Base-by-base conservation (phyloP, 495 filamentous ascomycete species). In the Clavariopsis aquatica region DNA sequence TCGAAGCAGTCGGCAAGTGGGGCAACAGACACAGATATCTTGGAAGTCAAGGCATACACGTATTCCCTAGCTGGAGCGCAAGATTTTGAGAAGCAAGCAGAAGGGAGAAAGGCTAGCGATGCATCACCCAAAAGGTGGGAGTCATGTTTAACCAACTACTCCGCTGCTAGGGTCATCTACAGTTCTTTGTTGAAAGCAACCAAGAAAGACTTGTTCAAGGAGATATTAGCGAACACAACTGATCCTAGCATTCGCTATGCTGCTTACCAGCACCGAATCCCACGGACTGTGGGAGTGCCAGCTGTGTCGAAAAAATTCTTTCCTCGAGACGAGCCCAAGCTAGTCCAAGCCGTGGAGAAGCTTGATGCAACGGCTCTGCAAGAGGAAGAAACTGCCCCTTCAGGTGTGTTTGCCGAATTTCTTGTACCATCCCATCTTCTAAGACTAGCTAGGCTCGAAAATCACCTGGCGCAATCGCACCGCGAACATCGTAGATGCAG, bases 181-280 rank as follows among this genome's bases (percentile, higher is more conserved):
- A 85, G 81, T 45, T 84, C 88, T 1, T 78, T 99, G 15, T 82
- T 83, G 15, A 87, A 87, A 69, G 79, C 78, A 19, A 77, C 78
- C 8, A 82, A 82, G 70, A 84, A 82, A 67, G 94, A 96, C 69
- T 78, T 90, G 47, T 95, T 90, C 76, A 87, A 87, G 56, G 94
- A 99, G 46, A 81, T 96, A 19, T 78, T 98, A 34, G 85, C 89
- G 13, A 86, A 87, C 62, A 96, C 88, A 24, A 86, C 96, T 51
- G 95, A 99, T 70, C 93, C 93, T 7, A 96, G 92, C 60, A 89
- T 98, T 65, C 87, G 93, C 53, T 98, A 93, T 76, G 92, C 91
- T 2, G 93, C 95, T 5, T 98, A 98, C 76, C 90, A 96, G 72
- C 78, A 92, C 71, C 80, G 62, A 8, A 65, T 95, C 8, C 88